Evolutionary conservation across 305 asterid species (phyloP).

Genomic region (Plantago lanceolata): DNA sequence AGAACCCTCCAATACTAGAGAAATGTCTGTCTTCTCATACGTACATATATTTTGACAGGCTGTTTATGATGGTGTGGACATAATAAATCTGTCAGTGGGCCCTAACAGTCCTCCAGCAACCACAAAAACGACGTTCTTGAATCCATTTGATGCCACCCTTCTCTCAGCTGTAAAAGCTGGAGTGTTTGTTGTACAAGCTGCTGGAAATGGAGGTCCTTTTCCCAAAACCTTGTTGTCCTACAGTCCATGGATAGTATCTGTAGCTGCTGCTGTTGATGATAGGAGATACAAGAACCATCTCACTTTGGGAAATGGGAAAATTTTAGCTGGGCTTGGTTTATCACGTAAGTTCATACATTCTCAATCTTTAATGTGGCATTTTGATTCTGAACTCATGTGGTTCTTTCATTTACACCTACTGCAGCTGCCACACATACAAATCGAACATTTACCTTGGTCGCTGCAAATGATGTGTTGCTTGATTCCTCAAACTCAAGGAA

Average conservation of each 20-base stretch:
- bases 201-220: slow-evolving; percentile 98
- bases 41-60: slow-evolving; percentile 52
- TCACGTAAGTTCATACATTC: slow-evolving; percentile 70
- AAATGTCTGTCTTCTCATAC: slow-evolving; percentile 20
- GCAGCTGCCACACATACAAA: slow-evolving; percentile 86
- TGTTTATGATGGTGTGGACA: slow-evolving; percentile 96
- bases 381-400: background rate
- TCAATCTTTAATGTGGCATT: background rate
- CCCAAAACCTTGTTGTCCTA: slow-evolving; percentile 85
- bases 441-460: slow-evolving; percentile 67
- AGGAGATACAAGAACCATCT: slow-evolving; percentile 92
- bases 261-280: slow-evolving; percentile 98
- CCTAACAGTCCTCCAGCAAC: slow-evolving; percentile 95
- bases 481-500: slow-evolving; percentile 63
- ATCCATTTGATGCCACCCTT: slow-evolving; percentile 92
- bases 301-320: slow-evolving; percentile 82
- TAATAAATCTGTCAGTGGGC: slow-evolving; percentile 92
- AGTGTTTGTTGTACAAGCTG: slow-evolving; percentile 93
- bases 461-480: slow-evolving; percentile 81
- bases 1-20: slow-evolving; percentile 11
- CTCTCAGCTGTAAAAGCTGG: slow-evolving; percentile 98
- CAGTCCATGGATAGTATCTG: slow-evolving; percentile 97
- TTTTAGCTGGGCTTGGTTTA: slow-evolving; percentile 74
- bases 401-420: slow-evolving; percentile 22
- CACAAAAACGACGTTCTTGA: slow-evolving; percentile 84